A percentile compares a stretch with the other conserved stretches of the same genome.
phyloP scores from a whole-genome alignment of 139 green algal genomes.

The Spirogloea muscicola region DNA sequence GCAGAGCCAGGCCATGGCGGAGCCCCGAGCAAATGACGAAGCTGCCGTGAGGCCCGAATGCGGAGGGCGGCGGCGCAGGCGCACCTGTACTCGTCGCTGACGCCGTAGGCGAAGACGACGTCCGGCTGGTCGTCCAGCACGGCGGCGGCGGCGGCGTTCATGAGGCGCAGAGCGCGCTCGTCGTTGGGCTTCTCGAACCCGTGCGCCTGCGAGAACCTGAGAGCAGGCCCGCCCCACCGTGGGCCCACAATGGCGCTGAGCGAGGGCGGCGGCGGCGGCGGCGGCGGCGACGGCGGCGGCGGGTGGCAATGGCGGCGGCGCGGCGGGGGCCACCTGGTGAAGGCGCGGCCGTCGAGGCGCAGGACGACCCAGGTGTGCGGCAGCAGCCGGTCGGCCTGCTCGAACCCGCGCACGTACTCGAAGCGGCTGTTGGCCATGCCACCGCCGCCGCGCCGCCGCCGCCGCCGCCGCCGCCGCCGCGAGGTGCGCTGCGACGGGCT shows the following conservation, averaged over 20 bases:
- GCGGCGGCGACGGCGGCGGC: neutral
- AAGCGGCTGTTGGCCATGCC: conserved; percentile 52
- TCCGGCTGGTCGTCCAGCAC: conserved; percentile 36
- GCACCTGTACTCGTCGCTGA: conserved; percentile 52
- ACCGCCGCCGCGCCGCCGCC: no score
- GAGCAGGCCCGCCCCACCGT: no score
- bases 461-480: no score
- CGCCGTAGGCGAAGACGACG: conserved; percentile 51
- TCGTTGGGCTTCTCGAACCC: conserved; percentile 49
- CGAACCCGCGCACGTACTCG: conserved; percentile 52
- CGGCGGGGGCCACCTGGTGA: conserved; percentile 29
- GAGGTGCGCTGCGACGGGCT: no score
- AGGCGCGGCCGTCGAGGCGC: conserved; percentile 42
- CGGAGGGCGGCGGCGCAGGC: no score
- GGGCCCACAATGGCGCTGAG: no score
- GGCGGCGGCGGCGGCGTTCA: conserved; percentile 32
- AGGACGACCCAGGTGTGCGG: conserved; percentile 46
- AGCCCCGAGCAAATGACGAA: no score
- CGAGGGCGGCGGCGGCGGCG: no score
- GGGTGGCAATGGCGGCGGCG: neutral
- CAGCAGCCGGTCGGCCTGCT: conserved; percentile 45
- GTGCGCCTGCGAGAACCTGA: conserved; percentile 37
- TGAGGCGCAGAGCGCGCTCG: conserved; percentile 32
- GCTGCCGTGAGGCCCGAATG: no score
- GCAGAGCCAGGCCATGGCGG: no score